These are phyloP conservation scores for Cryptococcus wingfieldii DNA, from an alignment of 1,284 basidiomycete species.

Conservation along the genomic window DNA sequence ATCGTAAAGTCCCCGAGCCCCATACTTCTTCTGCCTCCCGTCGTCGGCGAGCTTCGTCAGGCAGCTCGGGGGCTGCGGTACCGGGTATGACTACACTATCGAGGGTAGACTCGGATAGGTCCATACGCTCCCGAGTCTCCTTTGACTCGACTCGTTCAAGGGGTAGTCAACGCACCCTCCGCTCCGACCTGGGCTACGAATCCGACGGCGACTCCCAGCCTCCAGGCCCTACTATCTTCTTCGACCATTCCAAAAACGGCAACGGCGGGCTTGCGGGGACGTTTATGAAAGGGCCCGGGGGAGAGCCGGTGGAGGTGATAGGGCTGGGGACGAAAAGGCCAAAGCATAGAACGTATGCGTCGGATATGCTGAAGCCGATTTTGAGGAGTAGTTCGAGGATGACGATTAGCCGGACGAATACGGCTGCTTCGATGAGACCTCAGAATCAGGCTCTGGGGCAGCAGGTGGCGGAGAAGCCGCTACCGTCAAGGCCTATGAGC, in stretches of 20 bases:
- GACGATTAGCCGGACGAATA: not conserved
- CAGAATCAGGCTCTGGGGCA: not conserved
- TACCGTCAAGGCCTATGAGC: constrained; percentile 24
- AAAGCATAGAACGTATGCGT: constrained; percentile 27
- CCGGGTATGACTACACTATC: not conserved
- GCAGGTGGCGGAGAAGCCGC: constrained; percentile 20
- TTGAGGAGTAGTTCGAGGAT: constrained; percentile 16
- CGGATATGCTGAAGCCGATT: constrained; percentile 33
- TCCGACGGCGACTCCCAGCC: not conserved
- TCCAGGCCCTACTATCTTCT: too few species aligned
- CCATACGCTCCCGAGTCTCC: constrained; percentile 24
- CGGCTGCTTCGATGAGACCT: not conserved
- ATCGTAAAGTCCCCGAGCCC: constrained; percentile 23
- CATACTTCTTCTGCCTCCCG: constrained; percentile 9
- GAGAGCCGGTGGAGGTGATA: constrained; percentile 38
- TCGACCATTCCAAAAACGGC: too few species aligned
- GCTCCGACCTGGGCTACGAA: constrained; percentile 4
- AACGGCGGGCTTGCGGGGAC: too few species aligned
- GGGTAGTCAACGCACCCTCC: constrained; percentile 3
- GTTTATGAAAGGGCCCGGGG: constrained; percentile 18
- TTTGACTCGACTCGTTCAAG: constrained; percentile 23
- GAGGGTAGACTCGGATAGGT: constrained; percentile 7
- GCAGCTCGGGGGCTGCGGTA: not conserved
- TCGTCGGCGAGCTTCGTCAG: too few species aligned
- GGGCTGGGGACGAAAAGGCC: constrained; percentile 34